Evolutionary conservation across 805 yeast genomes (phyloP).

Genomic region (Lipomyces anomalus): DNA sequence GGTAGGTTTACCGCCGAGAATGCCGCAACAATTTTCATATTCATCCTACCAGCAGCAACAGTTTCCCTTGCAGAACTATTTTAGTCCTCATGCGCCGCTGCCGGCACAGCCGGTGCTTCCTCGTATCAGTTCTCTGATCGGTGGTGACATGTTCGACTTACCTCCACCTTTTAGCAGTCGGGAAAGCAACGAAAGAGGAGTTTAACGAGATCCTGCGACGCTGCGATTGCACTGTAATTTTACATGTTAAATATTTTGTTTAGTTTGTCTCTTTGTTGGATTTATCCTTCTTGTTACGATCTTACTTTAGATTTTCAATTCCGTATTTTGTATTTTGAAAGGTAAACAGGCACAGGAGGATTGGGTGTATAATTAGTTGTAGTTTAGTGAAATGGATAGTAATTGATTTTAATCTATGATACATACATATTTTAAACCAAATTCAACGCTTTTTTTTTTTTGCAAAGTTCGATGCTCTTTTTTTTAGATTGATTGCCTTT

Average conservation of each 20-base stretch:
- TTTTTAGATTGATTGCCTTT: not conserved
- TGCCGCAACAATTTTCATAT: not conserved
- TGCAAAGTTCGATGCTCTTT: too few relatives aligned
- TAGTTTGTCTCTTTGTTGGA: not conserved
- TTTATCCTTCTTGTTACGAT: too few relatives aligned
- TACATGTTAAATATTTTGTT: not conserved
- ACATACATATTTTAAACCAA: too few relatives aligned
- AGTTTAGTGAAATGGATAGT: too few relatives aligned
- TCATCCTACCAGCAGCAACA: slow-evolving; percentile 1
- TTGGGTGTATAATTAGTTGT: not conserved
- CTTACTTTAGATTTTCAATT: too few relatives aligned
- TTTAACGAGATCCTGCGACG: too few relatives aligned
- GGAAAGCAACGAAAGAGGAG: slow-evolving; percentile 22
- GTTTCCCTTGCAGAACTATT: slow-evolving; percentile 5
- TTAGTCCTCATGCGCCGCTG: too few relatives aligned
- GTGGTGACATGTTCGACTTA: slow-evolving; percentile 10
- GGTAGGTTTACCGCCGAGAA: not conserved
- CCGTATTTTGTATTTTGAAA: not conserved
- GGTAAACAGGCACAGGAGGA: not conserved
- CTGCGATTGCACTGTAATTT: too few relatives aligned
- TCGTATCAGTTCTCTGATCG: not conserved
- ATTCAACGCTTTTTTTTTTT: too few relatives aligned
- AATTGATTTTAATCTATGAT: too few relatives aligned
- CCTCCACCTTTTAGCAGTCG: slow-evolving; percentile 20
- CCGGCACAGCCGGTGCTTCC: not conserved